These are phyloP conservation scores for Suhomyces yuchorum DNA, from an alignment of 1,139 yeast species.

Conservation along the genomic window DNA sequence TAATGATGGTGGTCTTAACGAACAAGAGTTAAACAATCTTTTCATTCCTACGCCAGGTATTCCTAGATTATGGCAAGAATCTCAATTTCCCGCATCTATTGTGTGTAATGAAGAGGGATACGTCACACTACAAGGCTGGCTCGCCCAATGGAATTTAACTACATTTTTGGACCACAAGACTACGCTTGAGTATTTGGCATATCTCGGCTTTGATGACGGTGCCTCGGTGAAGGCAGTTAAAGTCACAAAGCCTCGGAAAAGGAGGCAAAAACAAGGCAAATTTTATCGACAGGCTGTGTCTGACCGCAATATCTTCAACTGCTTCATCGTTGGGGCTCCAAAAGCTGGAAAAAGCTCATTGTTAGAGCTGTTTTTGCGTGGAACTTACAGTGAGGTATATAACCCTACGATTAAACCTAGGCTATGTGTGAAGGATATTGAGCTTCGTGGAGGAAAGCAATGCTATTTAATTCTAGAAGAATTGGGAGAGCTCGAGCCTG, in stretches of 20 bases:
- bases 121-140: constrained; percentile 95
- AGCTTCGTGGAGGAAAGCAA: constrained; percentile 91
- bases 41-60: constrained; percentile 92
- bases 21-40: constrained; percentile 62
- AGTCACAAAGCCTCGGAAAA: constrained; percentile 78
- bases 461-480: constrained; percentile 90
- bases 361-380: constrained; percentile 76
- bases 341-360: constrained; percentile 85
- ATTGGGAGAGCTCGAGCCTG: constrained; percentile 82
- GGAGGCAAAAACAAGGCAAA: constrained; percentile 63
- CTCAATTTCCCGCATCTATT: constrained; percentile 82
- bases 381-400: constrained; percentile 69
- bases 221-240: constrained; percentile 63
- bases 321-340: constrained; percentile 83
- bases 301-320: constrained; percentile 89
- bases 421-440: constrained; percentile 90
- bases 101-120: constrained; percentile 88
- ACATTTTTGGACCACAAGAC: constrained; percentile 82
- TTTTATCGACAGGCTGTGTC: constrained; percentile 67
- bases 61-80: constrained; percentile 82
- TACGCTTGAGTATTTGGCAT: constrained; percentile 84
- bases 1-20: constrained; percentile 91
- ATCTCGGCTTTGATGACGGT: constrained; percentile 77
- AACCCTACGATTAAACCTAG: constrained; percentile 82
- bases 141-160: constrained; percentile 97